Percentiles rank a stretch among this genome's conserved stretches.
Conservation (phyloP, 2,329 filamentous ascomycete genomes). For the Podosphaera fusca region DNA sequence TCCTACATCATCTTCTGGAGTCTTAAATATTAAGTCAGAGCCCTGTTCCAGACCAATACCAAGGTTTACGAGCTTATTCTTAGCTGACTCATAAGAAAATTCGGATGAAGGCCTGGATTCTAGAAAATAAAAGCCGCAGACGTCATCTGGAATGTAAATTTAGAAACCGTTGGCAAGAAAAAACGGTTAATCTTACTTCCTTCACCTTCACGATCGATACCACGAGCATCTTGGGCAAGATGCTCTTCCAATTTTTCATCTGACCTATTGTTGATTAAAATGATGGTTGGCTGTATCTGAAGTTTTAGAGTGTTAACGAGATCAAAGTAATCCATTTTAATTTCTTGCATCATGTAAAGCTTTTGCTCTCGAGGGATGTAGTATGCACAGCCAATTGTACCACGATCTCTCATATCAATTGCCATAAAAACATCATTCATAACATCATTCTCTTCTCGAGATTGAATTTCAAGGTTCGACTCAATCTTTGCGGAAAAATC, state of each 20-base stretch:
- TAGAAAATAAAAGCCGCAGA: conserved; percentile 25
- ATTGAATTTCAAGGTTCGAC: conserved; percentile 14
- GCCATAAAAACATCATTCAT: conserved; percentile 57
- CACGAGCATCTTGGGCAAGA: conserved; percentile 13
- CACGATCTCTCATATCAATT: conserved; percentile 47
- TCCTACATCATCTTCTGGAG: conserved; percentile 25
- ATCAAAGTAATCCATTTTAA: conserved; percentile 43
- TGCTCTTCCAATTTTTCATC: conserved; percentile 15
- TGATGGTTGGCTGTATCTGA: conserved; percentile 29
- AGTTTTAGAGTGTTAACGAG: conserved; percentile 37
- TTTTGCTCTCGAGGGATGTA: conserved; percentile 48
- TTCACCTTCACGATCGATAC: conserved; percentile 9
- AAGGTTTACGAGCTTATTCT: conserved; percentile 38
- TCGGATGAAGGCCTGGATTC: conserved; percentile 48
- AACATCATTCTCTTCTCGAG: conserved; percentile 23
- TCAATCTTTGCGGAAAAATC: conserved; percentile 6
- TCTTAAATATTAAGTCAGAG: conserved; percentile 34
- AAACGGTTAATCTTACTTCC: conserved; percentile 7
- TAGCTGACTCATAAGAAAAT: conserved; percentile 45
- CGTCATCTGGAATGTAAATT: conserved; percentile 14
- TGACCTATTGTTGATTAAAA: conserved; percentile 23
- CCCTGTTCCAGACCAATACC: conserved; percentile 21
- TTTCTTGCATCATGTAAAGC: conserved; percentile 57
- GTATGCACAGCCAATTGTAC: conserved; percentile 62
- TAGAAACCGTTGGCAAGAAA: background rate